These are phyloP conservation scores for Lentinula boryana DNA, from an alignment of 768 basidiomycete genomes.

Conservation along the genomic window DNA sequence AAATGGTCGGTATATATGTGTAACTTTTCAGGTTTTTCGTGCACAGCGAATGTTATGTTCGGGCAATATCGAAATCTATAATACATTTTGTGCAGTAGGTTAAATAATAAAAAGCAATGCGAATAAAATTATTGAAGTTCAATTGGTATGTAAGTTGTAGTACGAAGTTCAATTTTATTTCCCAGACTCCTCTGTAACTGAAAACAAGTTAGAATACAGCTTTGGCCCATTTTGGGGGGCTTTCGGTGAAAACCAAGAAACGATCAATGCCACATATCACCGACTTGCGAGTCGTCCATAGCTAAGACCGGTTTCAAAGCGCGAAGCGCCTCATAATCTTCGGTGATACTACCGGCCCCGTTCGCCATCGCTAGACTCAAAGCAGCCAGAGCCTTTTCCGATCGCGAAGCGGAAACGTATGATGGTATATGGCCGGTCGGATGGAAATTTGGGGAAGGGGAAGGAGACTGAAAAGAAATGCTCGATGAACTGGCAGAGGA, in stretches of 20 bases:
- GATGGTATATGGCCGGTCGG: slow-evolving; percentile 11
- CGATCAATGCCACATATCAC: slow-evolving; percentile 52
- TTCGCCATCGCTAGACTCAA: slow-evolving; percentile 57
- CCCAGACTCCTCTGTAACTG: neutral
- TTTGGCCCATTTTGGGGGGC: neutral
- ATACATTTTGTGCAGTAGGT: slow-evolving; percentile 5
- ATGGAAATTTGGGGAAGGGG: slow-evolving; percentile 2
- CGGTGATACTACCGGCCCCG: slow-evolving; percentile 49
- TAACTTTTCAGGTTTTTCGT: too few relatives aligned
- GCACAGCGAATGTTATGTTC: too few relatives aligned
- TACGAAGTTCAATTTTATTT: neutral
- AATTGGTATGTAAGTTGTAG: neutral
- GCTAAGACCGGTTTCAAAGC: slow-evolving; percentile 24
- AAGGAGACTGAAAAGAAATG: slow-evolving; percentile 26
- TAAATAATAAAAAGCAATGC: slow-evolving; percentile 1
- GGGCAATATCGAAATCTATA: neutral
- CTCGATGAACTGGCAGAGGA: slow-evolving; percentile 35
- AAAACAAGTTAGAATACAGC: neutral
- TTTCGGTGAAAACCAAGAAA: neutral
- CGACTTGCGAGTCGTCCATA: slow-evolving; percentile 40
- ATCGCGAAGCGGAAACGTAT: slow-evolving; percentile 27
- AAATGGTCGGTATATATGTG: too few relatives aligned
- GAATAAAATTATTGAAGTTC: neutral
- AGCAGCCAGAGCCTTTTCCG: slow-evolving; percentile 57
- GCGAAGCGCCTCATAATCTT: slow-evolving; percentile 48